Percentiles rank a stretch among this genome's conserved stretches.
Conservation (phyloP, 2,329 filamentous ascomycete genomes). For the Huntiella moniliformis region DNA sequence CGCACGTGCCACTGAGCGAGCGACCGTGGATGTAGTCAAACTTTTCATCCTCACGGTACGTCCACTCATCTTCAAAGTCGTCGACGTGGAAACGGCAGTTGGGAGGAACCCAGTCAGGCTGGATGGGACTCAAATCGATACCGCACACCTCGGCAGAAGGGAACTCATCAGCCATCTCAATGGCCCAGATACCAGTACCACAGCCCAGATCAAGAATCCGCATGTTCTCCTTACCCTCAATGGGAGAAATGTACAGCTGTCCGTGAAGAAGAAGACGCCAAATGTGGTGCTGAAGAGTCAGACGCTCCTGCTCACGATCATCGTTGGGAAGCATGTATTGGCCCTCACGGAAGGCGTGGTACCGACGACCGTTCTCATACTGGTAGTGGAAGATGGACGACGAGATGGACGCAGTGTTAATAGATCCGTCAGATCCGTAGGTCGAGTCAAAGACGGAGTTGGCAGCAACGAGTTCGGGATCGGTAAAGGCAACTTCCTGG, state of each 20-base stretch:
- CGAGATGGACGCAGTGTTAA: slow-evolving; percentile 20
- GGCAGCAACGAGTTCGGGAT: not conserved
- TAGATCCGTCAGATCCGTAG: slow-evolving; percentile 18
- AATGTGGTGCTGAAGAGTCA: slow-evolving; percentile 36
- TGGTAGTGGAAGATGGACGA: slow-evolving; percentile 26
- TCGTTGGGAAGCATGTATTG: slow-evolving; percentile 30
- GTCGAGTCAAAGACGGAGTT: slow-evolving; percentile 18
- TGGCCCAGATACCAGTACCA: slow-evolving; percentile 39
- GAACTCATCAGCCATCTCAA: slow-evolving; percentile 28
- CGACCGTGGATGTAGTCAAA: slow-evolving; percentile 19
- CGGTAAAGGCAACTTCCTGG: slow-evolving; percentile 8
- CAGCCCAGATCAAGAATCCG: slow-evolving; percentile 39
- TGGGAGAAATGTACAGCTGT: slow-evolving; percentile 26
- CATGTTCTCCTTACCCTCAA: slow-evolving; percentile 18
- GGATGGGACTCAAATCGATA: slow-evolving; percentile 39
- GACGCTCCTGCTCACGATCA: slow-evolving; percentile 32
- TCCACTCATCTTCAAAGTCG: slow-evolving; percentile 37
- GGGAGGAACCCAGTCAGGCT: slow-evolving; percentile 36
- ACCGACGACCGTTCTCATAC: slow-evolving; percentile 29
- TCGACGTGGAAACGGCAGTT: slow-evolving; percentile 49
- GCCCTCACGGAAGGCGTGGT: slow-evolving; percentile 29
- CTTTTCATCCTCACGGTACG: slow-evolving; percentile 21
- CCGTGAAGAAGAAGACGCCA: slow-evolving; percentile 27
- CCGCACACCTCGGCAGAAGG: slow-evolving; percentile 23
- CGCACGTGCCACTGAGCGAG: slow-evolving; percentile 16